Conservation (phyloP, 371 early-diverging fungal genomes). For the Fennellomyces sp. region DNA sequence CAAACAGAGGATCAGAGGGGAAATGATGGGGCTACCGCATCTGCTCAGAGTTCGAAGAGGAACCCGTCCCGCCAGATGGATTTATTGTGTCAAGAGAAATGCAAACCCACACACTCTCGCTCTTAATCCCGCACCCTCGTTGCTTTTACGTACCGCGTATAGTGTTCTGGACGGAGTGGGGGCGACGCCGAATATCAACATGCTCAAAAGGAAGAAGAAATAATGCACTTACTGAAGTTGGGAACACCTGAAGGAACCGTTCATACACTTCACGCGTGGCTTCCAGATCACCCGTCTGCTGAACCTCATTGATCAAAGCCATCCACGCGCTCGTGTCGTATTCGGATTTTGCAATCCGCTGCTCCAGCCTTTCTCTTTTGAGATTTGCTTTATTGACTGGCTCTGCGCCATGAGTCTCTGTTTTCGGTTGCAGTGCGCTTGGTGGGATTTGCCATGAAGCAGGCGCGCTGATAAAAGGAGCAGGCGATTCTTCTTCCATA, state of each 20-base stretch:
- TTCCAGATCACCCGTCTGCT: slow-evolving; percentile 59
- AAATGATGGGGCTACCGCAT: not conserved
- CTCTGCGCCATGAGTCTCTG: slow-evolving; percentile 2
- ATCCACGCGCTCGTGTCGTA: slow-evolving; percentile 78
- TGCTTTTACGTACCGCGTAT: not conserved
- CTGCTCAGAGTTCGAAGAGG: not conserved
- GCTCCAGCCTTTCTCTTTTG: slow-evolving; percentile 55
- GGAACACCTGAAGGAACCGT: slow-evolving; percentile 77
- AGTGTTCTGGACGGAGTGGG: slow-evolving; percentile 6
- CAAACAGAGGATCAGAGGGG: slow-evolving; percentile 4
- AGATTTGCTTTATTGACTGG: slow-evolving; percentile 29
- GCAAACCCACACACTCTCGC: not conserved
- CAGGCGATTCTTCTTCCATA: not conserved
- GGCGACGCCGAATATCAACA: not conserved
- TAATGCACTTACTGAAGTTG: slow-evolving; percentile 77
- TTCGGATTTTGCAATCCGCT: slow-evolving; percentile 55
- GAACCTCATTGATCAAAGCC: slow-evolving; percentile 59
- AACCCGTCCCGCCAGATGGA: not conserved
- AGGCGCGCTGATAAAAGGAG: slow-evolving; percentile 33
- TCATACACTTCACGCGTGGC: slow-evolving; percentile 75
- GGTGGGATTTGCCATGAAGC: slow-evolving; percentile 64
- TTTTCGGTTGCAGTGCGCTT: slow-evolving; percentile 37
- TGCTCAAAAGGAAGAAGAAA: not conserved
- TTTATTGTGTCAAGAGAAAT: not conserved
- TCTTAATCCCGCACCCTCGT: not conserved